Evolutionary conservation across 2,329 filamentous ascomycete genomes (phyloP), one percentile per base, ranked within the genome.

Genomic region (Penicillium sp.): DNA sequence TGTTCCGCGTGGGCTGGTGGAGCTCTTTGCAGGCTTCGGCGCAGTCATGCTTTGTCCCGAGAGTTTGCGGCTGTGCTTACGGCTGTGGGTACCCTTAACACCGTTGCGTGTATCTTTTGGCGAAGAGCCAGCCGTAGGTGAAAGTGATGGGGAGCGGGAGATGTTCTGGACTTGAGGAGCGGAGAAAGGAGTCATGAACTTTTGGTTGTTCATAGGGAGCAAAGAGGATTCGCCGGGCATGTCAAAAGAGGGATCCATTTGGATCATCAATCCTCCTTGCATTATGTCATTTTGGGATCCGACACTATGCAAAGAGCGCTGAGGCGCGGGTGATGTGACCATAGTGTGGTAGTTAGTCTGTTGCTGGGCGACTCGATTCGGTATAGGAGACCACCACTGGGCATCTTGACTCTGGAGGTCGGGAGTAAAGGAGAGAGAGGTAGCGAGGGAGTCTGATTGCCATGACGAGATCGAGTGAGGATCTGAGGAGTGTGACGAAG

Each of bases 381-480:
- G 64, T 64, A 75, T 71, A 27, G 76, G 70, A 19, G 76, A 74
- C 76, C 78, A 79, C 76, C 78, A 77, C 13, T 78, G 75, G 22
- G 67, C 60, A 60, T 77, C 75, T 22, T 74, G 70, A 54, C 66
- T 57, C 31, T 73, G 73, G n/a, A 76, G 62, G 43, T 78, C 75
- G 19, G 75, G 69, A n/a, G 75, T 72, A 57, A 78, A 78, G 5
- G 75, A 69, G 52, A 78, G 63, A 58, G 69, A 64, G 53, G 74
- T 63, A 54, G 72, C 66, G 66, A 79, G 67, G 59, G 73, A 63
- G 60, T 78, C 76, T 31, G 74, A 71, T 64, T 77, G 71, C 75
- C 77, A 80, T 40, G 77, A 75, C 49, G 74, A 72, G 55, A 78
- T 63, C 36, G 74, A 73, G 13, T 76, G 69, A 52, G 70, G 70